phyloP scores from a whole-genome alignment of 2,329 filamentous ascomycete species.

The Neonectria neomacrospora region DNA sequence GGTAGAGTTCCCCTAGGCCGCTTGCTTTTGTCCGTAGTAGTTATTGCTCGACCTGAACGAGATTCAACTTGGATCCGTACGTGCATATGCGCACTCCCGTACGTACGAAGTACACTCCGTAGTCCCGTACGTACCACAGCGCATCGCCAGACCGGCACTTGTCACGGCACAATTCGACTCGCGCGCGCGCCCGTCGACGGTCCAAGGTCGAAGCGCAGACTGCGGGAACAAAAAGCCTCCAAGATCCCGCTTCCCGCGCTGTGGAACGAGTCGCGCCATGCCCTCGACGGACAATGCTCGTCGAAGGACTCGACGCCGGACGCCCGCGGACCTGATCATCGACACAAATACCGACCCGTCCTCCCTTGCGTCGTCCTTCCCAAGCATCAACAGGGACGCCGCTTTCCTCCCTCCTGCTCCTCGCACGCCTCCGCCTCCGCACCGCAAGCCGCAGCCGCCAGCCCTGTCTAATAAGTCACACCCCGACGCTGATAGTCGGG shows the following conservation, averaged over 20 bases:
- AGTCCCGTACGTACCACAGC: constrained; percentile 25
- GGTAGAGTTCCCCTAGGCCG: constrained; percentile 8
- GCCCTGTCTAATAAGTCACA: constrained; percentile 41
- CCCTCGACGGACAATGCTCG: constrained; percentile 43
- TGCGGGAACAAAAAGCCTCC: constrained; percentile 39
- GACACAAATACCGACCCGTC: constrained; percentile 38
- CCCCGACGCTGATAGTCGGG: constrained; percentile 39
- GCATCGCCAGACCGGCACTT: constrained; percentile 29
- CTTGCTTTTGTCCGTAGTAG: constrained; percentile 18
- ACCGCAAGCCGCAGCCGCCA: constrained; percentile 31
- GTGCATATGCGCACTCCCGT: constrained; percentile 26
- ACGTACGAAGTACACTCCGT: neutral
- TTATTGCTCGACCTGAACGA: constrained; percentile 12
- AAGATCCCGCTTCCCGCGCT: constrained; percentile 23
- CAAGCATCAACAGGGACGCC: constrained; percentile 30
- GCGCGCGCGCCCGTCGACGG: constrained; percentile 26
- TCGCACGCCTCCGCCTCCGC: constrained; percentile 36
- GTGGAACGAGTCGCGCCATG: constrained; percentile 32
- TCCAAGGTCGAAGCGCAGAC: neutral
- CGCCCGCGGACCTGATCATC: constrained; percentile 41
- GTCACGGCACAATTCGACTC: constrained; percentile 43
- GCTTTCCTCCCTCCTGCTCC: constrained; percentile 25
- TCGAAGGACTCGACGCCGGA: constrained; percentile 40
- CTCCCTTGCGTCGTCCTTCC: constrained; percentile 37
- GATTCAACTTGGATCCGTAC: neutral